Base-by-base conservation (phyloP, 2,329 filamentous ascomycete genomes). In the Fusarium graminum region DNA sequence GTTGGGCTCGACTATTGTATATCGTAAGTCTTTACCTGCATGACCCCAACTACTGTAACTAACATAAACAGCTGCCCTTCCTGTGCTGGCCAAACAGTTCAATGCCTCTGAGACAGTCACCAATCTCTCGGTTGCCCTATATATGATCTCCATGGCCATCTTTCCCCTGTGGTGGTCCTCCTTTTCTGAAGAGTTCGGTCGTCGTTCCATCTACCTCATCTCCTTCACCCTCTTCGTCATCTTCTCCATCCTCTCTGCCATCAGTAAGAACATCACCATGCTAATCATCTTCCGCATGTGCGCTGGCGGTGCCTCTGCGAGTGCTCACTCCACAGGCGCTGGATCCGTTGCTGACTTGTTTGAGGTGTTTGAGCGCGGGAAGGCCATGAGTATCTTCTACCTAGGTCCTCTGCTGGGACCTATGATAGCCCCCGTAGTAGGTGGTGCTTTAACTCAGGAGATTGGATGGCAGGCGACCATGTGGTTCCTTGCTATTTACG, bases 121-220 rank as follows among this genome's bases (percentile, higher is more conserved):
- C 54, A 96, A 95, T 75, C 74, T 95, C 57, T 90, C 90, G 0
- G 86, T 95, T 1, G 90, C 92, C 0, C 78, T 94, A 57, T 95
- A 94, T 75, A 93, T 95, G 91, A 82, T 95, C 6, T 82, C 86
- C 69, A 92, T 95, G 91, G 87, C 88, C 54, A 92, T 95, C 42
- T 94, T 93, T 68, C 92, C 92, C 0, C 82, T 96, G 1, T 95
- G 92, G 92, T 95, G 91, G 91, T 92, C 90, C 1, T 90, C 89
- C 2, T 93, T 95, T 72, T 92, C 90, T 10, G 92, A 95, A 70
- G 82, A 82, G 2, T 78, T 87, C 1, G 92, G 92, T 13, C 86
- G 92, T 39, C 86, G 92, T 22, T 89, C 88, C n/a, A 90, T 96
- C 69, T 95, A 94, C 74, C 78, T 96, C 30, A 78, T 86, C 32